Conservation (phyloP, 768 basidiomycete species). For the Candolleomyces eurysporus region DNA sequence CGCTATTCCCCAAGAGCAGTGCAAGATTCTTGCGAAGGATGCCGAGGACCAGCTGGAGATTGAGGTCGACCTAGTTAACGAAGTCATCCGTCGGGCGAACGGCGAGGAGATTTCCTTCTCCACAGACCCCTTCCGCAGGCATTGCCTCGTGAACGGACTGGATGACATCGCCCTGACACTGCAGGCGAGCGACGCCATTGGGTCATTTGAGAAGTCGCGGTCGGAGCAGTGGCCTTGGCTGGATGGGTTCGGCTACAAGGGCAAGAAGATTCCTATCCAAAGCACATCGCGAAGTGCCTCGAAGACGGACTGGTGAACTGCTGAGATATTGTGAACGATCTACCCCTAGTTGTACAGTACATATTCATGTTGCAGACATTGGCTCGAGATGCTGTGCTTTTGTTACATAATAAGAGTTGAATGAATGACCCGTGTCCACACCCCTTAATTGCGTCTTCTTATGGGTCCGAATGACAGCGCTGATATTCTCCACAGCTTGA, state of each 20-base stretch:
- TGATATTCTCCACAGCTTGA: neutral
- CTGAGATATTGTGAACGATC: neutral
- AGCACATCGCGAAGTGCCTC: slow-evolving; percentile 33
- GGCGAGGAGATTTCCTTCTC: slow-evolving; percentile 78
- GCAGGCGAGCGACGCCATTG: slow-evolving; percentile 72
- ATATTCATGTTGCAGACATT: no score
- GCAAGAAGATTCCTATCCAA: slow-evolving; percentile 63
- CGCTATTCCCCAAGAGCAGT: slow-evolving; percentile 64
- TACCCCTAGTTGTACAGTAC: neutral
- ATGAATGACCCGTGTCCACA: neutral
- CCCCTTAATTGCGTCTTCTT: slow-evolving; percentile 6
- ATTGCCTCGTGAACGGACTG: slow-evolving; percentile 92
- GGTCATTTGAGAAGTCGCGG: slow-evolving; percentile 74
- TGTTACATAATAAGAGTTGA: neutral
- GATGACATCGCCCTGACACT: slow-evolving; percentile 97
- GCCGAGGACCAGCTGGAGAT: slow-evolving; percentile 73
- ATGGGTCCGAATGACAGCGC: neutral
- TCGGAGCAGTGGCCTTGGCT: slow-evolving; percentile 91
- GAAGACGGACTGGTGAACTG: slow-evolving; percentile 73
- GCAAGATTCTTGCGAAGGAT: slow-evolving; percentile 71
- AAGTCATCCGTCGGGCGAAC: slow-evolving; percentile 71
- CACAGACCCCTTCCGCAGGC: slow-evolving; percentile 87
- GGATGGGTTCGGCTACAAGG: slow-evolving; percentile 91
- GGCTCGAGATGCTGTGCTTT: no score
- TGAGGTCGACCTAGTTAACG: slow-evolving; percentile 81